phyloP scores from a whole-genome alignment of 352 stramenopile genomes.

The Phytophthora fragariae region DNA sequence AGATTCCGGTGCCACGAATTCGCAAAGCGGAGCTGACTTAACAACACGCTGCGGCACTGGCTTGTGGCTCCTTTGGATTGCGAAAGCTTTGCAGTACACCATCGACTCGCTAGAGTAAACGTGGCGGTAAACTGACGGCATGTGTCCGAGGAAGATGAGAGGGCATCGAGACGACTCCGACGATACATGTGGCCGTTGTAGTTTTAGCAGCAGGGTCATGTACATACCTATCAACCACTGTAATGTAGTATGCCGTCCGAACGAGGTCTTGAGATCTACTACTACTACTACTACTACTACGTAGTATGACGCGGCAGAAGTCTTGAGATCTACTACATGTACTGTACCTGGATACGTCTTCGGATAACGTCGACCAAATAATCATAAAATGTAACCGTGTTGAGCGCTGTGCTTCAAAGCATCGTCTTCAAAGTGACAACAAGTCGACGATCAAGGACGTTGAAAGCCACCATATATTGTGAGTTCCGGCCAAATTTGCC shows the following conservation, averaged over 20 bases:
- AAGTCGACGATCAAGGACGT: not conserved
- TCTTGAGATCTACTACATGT: no score
- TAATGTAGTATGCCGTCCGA: no score
- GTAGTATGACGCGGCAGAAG: no score
- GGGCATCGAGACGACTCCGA: no score
- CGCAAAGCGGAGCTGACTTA: conserved; percentile 22
- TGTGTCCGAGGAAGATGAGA: not conserved
- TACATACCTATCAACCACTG: no score
- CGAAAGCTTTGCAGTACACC: not conserved
- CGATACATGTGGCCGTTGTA: no score
- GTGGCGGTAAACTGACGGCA: not conserved
- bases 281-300: no score
- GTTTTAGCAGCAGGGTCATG: no score
- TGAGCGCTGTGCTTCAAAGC: not conserved
- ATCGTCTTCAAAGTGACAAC: not conserved
- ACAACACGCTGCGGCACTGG: conserved; percentile 1
- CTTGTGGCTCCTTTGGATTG: not conserved
- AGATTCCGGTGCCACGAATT: conserved; percentile 25
- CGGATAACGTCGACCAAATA: not conserved
- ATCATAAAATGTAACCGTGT: not conserved
- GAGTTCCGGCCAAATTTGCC: no score
- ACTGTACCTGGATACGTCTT: no score
- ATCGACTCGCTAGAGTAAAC: not conserved
- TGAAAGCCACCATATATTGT: conserved; percentile 13
- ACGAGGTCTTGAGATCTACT: no score